Evolutionary conservation across 257 asterid genomes (phyloP), one percentile per base, ranked within the genome.

Genomic region (Striga asiatica): DNA sequence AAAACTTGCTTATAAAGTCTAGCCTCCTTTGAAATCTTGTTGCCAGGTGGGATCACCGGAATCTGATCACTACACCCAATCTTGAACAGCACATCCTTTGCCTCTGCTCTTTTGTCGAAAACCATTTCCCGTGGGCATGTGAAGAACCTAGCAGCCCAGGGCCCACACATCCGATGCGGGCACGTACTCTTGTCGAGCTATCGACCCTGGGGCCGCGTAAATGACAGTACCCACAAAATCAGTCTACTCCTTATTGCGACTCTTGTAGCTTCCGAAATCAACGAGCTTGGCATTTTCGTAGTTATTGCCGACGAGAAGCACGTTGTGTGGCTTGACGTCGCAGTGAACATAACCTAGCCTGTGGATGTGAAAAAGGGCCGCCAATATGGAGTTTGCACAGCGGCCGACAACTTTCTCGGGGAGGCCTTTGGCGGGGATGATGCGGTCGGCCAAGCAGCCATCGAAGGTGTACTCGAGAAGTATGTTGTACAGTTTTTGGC

Each of bases 111-210:
- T 2, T 18, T 46, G 6, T 22, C 51, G 3, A 47, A 14, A 3
- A 18, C 17, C 69, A 11, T 35, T 64, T 0, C 69, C 69, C 5
- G 64, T 64, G 50, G 41, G n/a, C 65, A 51, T 66, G 22, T 14
- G 32, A 8, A 50, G 43, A 2, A 67, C 58, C 2, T 58, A 60
- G 67, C 67, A 60, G 3, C 67, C 72, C 47, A 67, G 20, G 0
- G 63, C 56, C 67, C 72, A 67, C 11, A 67, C 54, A 34, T 67
- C 72, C 14, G 72, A 53, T 16, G 24, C 63, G 13, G 72, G 67
- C 21, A 27, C 3, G 28, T 52, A 60, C 20, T 37, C 50, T 8
- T 45, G 54, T 1, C 52, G 34, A 3, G 38, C 2, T 34, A 66
- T 43, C 1, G 72, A 66, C 58, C 60, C 72, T 2, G 62, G 72